Evolutionary conservation across 2,329 filamentous ascomycete genomes (phyloP).

Genomic region (Alternaria gaisen): DNA sequence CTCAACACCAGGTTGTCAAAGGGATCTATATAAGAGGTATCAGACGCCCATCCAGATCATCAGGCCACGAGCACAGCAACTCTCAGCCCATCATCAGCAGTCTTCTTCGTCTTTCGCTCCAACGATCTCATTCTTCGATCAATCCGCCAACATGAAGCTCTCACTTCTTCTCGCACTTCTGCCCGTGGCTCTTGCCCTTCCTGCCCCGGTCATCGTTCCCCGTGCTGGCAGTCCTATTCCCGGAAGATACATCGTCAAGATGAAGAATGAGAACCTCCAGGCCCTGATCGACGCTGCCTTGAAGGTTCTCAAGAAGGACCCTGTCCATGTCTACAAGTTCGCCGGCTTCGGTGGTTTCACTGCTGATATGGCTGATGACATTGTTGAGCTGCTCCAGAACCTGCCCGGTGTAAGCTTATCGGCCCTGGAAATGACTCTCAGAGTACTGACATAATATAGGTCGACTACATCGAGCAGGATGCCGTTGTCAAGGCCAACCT

Average conservation of each 20-base stretch:
- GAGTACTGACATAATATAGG: constrained; percentile 28
- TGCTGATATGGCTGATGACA: constrained; percentile 44
- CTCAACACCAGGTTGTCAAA: constrained; percentile 14
- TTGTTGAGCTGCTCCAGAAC: constrained; percentile 40
- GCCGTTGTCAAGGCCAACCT: constrained; percentile 45
- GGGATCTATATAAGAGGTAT: constrained; percentile 43
- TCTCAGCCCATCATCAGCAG: constrained; percentile 31
- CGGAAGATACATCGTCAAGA: constrained; percentile 58
- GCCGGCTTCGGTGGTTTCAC: constrained; percentile 53
- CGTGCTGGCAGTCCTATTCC: constrained; percentile 50
- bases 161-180: constrained; percentile 50
- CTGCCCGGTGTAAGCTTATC: constrained; percentile 38
- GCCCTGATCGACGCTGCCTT: constrained; percentile 39
- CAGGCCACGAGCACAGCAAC: constrained; percentile 42
- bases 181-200: constrained; percentile 48
- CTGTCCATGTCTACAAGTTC: constrained; percentile 50
- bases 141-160: constrained; percentile 51
- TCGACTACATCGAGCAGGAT: constrained; percentile 54
- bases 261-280: constrained; percentile 51
- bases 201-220: constrained; percentile 53
- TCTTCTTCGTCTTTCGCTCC: constrained; percentile 23
- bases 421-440: background rate
- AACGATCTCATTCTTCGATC: constrained; percentile 19
- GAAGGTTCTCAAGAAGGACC: constrained; percentile 35
- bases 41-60: constrained; percentile 15